Evolutionary conservation across 495 filamentous ascomycete species (phyloP), one percentile per base, ranked within the genome.

Genomic region (Penicillium verhagenii): DNA sequence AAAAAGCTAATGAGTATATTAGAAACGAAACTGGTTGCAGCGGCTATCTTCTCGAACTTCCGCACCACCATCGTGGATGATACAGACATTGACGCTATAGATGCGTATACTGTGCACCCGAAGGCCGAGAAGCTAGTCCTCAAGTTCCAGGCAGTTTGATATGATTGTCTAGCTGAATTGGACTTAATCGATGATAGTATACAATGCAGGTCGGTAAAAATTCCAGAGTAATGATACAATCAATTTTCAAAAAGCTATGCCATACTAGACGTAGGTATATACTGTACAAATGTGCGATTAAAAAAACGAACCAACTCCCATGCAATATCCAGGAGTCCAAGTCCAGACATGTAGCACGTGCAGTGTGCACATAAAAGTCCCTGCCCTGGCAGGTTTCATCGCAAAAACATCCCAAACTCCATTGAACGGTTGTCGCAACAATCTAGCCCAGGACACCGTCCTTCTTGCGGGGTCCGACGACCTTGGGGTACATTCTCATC

Each of bases 401-500:
- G 43, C 43, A 46, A 11, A 47, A 43, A 59, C 29, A 45, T 45
- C 61, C 58, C 47, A 58, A 67, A 68, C 64, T 66, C 66, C 60
- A 49, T 14, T 24, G 50, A 40, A 29, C 45, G 39, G 29, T 53
- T 47, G 48, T 47, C 14, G 33, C 33, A 44, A 6, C 45, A 1
- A 16, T 71, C 54, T 72, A 73, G 38, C 69, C 70, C 52, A 73
- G 52, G 40, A 65, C 61, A 45, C 75, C 71, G 64, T 85, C 83
- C 75, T 84, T 85, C 78, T 92, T 96, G 61, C 84, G 82, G 7
- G 86, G 84, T 1, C 82, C 82, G 42, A 78, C 75, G 28, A 98
- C 86, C 66, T 86, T 87, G 6, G 89, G 85, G 66, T 95, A 92
- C 76, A 97, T 85, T 56, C 94, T 82, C 63, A 82, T 81, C 35